These are phyloP conservation scores for Chrysoporthe puriensis DNA, from an alignment of 2,329 filamentous ascomycete species.

Conservation along the genomic window DNA sequence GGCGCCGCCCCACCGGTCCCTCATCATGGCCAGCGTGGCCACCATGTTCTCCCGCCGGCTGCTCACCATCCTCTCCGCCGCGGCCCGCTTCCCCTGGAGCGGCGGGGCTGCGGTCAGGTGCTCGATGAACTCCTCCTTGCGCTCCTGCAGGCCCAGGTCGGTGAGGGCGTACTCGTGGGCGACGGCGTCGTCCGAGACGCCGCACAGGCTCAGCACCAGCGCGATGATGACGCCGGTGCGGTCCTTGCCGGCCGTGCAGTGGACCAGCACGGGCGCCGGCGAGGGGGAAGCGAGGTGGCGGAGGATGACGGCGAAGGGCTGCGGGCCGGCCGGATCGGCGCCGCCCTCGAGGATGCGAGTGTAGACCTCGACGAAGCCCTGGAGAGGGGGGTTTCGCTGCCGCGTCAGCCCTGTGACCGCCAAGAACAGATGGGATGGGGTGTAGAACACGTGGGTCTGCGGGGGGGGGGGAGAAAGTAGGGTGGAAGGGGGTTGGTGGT, in stretches of 20 bases:
- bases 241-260: slow-evolving; percentile 80
- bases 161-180: slow-evolving; percentile 72
- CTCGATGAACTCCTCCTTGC: slow-evolving; percentile 55
- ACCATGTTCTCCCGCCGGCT: slow-evolving; percentile 53
- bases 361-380: slow-evolving; percentile 69
- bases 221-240: slow-evolving; percentile 73
- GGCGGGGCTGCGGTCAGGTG: slow-evolving; percentile 55
- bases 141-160: slow-evolving; percentile 60
- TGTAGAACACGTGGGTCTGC: too few relatives aligned
- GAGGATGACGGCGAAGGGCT: slow-evolving; percentile 59
- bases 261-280: slow-evolving; percentile 60
- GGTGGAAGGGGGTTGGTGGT: not conserved
- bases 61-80: slow-evolving; percentile 50
- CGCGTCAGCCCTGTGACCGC: not conserved
- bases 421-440: too few relatives aligned
- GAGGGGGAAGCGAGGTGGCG: slow-evolving; percentile 52
- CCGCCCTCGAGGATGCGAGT: slow-evolving; percentile 60
- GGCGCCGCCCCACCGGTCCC: slow-evolving; percentile 62
- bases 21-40: slow-evolving; percentile 57
- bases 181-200: slow-evolving; percentile 61
- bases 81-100: slow-evolving; percentile 49
- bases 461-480: not conserved
- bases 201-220: slow-evolving; percentile 65
- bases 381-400: slow-evolving; percentile 13
- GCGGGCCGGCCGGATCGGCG: slow-evolving; percentile 48